Evolutionary conservation across 2,329 filamentous ascomycete genomes (phyloP).

Genomic region (Phialemonium atrogriseum): DNA sequence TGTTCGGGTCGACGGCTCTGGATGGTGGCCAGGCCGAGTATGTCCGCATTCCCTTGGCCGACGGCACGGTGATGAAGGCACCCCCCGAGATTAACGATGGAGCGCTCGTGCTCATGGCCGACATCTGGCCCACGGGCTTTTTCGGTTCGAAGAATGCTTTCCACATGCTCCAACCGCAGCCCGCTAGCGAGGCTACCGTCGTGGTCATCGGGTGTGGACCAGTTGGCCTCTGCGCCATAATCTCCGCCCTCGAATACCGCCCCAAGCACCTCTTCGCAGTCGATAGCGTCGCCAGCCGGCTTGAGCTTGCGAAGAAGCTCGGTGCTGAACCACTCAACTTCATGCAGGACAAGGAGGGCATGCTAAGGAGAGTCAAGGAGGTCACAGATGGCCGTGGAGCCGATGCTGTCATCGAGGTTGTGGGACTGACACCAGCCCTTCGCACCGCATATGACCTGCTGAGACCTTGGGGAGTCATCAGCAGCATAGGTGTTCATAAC

Average conservation of each 20-base stretch:
- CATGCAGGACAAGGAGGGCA: constrained; percentile 52
- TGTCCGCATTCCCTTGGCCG: constrained; percentile 72
- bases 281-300: constrained; percentile 66
- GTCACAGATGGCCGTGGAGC: constrained; percentile 74
- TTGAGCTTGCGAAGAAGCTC: constrained; percentile 63
- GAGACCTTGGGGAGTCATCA: constrained; percentile 64
- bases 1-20: constrained; percentile 62
- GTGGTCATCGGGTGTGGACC: constrained; percentile 81
- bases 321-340: constrained; percentile 84
- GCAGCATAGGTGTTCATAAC: constrained; percentile 70
- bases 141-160: constrained; percentile 78
- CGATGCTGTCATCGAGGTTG: constrained; percentile 76
- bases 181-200: constrained; percentile 58
- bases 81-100: constrained; percentile 64
- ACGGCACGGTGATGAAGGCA: constrained; percentile 70
- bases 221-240: constrained; percentile 75
- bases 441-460: constrained; percentile 63
- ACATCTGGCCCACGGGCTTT: constrained; percentile 84
- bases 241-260: constrained; percentile 66
- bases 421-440: constrained; percentile 61
- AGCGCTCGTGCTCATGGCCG: constrained; percentile 78
- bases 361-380: constrained; percentile 63
- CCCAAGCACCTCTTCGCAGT: constrained; percentile 72
- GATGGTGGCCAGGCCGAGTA: constrained; percentile 80
- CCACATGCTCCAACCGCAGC: constrained; percentile 42